Evolutionary conservation across 495 filamentous ascomycete genomes (phyloP), one percentile per base, ranked within the genome.

Genomic region (Bryoglossum gracile): DNA sequence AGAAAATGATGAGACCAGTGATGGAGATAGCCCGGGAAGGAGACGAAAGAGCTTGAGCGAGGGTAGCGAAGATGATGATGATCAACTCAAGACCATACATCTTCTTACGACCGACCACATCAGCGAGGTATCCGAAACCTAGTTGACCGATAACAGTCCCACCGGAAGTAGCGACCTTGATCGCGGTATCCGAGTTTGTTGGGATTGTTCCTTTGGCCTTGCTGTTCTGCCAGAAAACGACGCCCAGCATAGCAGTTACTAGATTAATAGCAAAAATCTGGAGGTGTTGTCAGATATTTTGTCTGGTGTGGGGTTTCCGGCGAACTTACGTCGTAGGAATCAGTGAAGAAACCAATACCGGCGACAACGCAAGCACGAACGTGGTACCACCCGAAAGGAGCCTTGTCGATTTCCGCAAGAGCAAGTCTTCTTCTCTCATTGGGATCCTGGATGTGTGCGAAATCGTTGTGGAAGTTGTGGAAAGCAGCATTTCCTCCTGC

Each of bases 11-110:
- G 46, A 90, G 53, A 44, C 88, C 89, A 40, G 83, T 72, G 44
- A 94, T 78, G 24, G 83, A 75, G 45, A 89, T 76, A 2, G 78
- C 76, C 10, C 69, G 72, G n/a, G 84, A 87, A 22, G 66, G 63
- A 8, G 83, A 80, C n/a, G 80, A 62, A 37, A 94, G 70, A 36
- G 84, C 63, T 65, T 91, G 86, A 43, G 83, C 87, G 35, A 94
- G 68, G 16, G 87, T 92, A 5, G 86, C 83, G 51, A 86, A 76
- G 62, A 94, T 94, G 65, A 94, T 92, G 54, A 95, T 68, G 58
- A 92, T 88, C 54, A 94, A 67, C 63, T 94, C 89, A 38, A 92
- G 69, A 36, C 89, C 89, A 64, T 95, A 95, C 82, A 94, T 91
- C 5, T 19, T 30, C 67, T 83, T 84, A 32, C 84, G 77, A 30